Conservation (phyloP, 495 filamentous ascomycete species). For the Talaromyces adpressus region DNA sequence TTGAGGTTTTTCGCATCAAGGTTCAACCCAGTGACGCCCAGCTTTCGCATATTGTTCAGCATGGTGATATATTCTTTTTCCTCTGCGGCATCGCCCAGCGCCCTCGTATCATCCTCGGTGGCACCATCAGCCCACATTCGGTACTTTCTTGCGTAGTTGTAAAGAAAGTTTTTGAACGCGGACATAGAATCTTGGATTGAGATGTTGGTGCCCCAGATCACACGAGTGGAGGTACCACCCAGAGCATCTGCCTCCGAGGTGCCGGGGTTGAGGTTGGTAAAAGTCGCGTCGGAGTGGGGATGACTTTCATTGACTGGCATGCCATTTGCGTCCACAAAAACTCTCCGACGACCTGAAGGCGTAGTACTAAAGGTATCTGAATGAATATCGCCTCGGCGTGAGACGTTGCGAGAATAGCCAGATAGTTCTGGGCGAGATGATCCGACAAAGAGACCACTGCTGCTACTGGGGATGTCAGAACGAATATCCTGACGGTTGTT, state of each 20-base stretch:
- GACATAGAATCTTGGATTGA: slow-evolving; percentile 83
- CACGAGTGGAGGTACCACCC: slow-evolving; percentile 67
- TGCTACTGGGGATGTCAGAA: slow-evolving; percentile 65
- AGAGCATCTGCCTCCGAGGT: slow-evolving; percentile 90
- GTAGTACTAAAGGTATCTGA: slow-evolving; percentile 66
- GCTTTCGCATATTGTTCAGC: slow-evolving; percentile 81
- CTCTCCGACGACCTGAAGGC: slow-evolving; percentile 54
- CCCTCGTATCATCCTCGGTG: slow-evolving; percentile 64
- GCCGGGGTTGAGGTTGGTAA: slow-evolving; percentile 76
- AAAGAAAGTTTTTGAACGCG: slow-evolving; percentile 83
- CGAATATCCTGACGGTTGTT: slow-evolving; percentile 44
- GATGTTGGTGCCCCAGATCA: slow-evolving; percentile 98
- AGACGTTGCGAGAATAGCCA: slow-evolving; percentile 33
- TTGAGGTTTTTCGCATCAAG: slow-evolving; percentile 86
- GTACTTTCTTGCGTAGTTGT: slow-evolving; percentile 86
- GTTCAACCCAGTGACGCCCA: slow-evolving; percentile 77
- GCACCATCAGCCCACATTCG: slow-evolving; percentile 83
- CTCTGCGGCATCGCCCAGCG: slow-evolving; percentile 49
- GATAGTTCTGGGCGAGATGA: slow-evolving; percentile 48
- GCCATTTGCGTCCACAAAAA: slow-evolving; percentile 79
- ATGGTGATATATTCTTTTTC: slow-evolving; percentile 76
- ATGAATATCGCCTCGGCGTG: slow-evolving; percentile 76
- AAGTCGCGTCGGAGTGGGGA: slow-evolving; percentile 70
- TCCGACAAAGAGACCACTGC: slow-evolving; percentile 79
- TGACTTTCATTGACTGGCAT: slow-evolving; percentile 53